These are phyloP conservation scores for Chiua virens DNA, from an alignment of 768 basidiomycete species.

Conservation along the genomic window DNA sequence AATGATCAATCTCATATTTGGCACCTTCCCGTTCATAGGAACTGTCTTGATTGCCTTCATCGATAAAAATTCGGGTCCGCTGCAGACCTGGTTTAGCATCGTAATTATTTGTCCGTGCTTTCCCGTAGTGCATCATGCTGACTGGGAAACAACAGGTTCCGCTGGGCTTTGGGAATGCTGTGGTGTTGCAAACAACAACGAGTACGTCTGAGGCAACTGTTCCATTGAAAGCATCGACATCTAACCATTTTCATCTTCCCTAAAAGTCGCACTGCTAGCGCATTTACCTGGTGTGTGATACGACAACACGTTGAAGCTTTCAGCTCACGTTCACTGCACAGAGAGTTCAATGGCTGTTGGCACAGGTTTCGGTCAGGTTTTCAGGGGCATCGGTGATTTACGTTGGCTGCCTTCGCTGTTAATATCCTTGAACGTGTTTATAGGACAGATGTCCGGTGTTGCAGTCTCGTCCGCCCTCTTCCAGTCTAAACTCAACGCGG, in stretches of 20 bases:
- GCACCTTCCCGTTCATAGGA: constrained; percentile 49
- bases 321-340: constrained; percentile 13
- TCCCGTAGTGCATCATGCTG: constrained; percentile 1
- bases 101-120: constrained; percentile 28
- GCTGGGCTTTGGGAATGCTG: constrained; percentile 63
- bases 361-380: constrained; percentile 58
- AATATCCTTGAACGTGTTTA: background rate
- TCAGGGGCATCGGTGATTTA: constrained; percentile 52
- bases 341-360: constrained; percentile 52
- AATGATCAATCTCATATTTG: constrained; percentile 47
- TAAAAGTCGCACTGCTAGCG: constrained; percentile 54
- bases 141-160: constrained; percentile 44
- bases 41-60: constrained; percentile 41
- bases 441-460: constrained; percentile 61
- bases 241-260: constrained; percentile 4
- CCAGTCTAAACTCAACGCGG: constrained; percentile 48
- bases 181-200: constrained; percentile 60
- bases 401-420: background rate
- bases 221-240: background rate
- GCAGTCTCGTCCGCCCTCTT: constrained; percentile 62
- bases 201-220: constrained; percentile 36
- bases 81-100: constrained; percentile 53
- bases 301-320: background rate
- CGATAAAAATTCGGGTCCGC: constrained; percentile 40
- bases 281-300: constrained; percentile 47